Evolutionary conservation across 2,329 filamentous ascomycete genomes (phyloP).

Genomic region (Sporothrix protearum): DNA sequence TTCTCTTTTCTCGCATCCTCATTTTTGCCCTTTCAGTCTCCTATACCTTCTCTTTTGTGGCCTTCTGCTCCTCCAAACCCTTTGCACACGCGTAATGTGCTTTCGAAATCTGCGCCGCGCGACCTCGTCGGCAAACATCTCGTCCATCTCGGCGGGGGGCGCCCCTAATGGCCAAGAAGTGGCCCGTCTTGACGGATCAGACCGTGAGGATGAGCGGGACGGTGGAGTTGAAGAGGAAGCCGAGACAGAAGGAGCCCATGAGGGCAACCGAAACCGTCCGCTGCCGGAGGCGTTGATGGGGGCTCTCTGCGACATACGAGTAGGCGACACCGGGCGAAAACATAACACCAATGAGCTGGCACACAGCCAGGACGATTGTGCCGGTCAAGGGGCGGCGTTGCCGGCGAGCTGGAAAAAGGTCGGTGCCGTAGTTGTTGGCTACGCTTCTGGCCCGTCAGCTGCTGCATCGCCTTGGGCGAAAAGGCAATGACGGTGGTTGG

Average conservation of each 20-base stretch:
- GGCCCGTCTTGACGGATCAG: conserved; percentile 14
- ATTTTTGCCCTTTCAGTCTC: not conserved
- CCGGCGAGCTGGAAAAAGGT: conserved; percentile 18
- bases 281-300: conserved; percentile 13
- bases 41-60: not conserved
- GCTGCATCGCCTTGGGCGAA: conserved; percentile 19
- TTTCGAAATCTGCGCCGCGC: conserved; percentile 17
- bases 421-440: conserved; percentile 17
- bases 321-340: conserved; percentile 12
- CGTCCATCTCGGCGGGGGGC: conserved; percentile 18
- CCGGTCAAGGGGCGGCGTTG: conserved; percentile 15
- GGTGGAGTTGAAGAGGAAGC: conserved; percentile 16
- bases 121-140: conserved; percentile 17
- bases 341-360: conserved; percentile 11
- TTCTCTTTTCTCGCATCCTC: not conserved
- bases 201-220: conserved; percentile 17
- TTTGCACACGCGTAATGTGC: conserved; percentile 12
- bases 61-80: conserved; percentile 10
- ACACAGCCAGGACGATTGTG: conserved; percentile 15
- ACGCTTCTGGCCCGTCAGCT: conserved; percentile 18
- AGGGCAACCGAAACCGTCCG: conserved; percentile 13
- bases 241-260: conserved; percentile 14
- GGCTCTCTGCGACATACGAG: conserved; percentile 18
- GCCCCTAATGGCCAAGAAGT: conserved; percentile 13
- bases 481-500: conserved; percentile 13